A percentile compares a stretch with the other conserved stretches of the same genome.
phyloP scores from a whole-genome alignment of 1,284 basidiomycete genomes.

The Papiliotrema terrestris region DNA sequence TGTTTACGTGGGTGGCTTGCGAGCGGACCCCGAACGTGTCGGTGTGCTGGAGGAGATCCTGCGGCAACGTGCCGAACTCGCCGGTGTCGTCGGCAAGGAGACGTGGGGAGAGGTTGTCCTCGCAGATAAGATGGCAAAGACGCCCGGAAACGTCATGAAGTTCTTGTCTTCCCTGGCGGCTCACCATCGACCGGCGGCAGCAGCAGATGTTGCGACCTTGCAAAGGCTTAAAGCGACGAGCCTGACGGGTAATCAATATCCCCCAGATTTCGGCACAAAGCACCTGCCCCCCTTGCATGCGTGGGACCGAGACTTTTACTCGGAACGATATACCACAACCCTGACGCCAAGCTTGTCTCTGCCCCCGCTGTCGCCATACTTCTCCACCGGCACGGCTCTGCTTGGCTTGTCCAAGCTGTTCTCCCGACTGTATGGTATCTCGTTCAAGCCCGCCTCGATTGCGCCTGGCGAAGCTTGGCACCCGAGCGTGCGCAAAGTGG shows the following conservation, averaged over 20 bases:
- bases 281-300: slow-evolving; percentile 68
- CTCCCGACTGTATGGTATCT: slow-evolving; percentile 79
- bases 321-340: slow-evolving; percentile 35
- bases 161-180: slow-evolving; percentile 76
- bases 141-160: slow-evolving; percentile 78
- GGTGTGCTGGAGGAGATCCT: slow-evolving; percentile 72
- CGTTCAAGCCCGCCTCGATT: slow-evolving; percentile 63
- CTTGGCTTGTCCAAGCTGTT: slow-evolving; percentile 83
- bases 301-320: slow-evolving; percentile 90
- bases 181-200: slow-evolving; percentile 71
- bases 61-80: slow-evolving; percentile 69
- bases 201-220: slow-evolving; percentile 65
- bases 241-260: slow-evolving; percentile 47
- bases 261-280: slow-evolving; percentile 24
- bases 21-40: slow-evolving; percentile 51
- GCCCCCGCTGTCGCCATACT: slow-evolving; percentile 61
- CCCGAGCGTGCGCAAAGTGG: slow-evolving; percentile 78
- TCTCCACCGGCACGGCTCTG: slow-evolving; percentile 78
- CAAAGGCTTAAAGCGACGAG: slow-evolving; percentile 70
- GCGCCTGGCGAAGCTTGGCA: slow-evolving; percentile 84
- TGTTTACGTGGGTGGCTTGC: slow-evolving; percentile 68
- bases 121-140: slow-evolving; percentile 91
- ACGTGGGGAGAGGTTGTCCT: slow-evolving; percentile 81
- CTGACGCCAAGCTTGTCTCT: slow-evolving; percentile 63
- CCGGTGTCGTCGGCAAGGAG: slow-evolving; percentile 71